phyloP scores from a whole-genome alignment of 2,329 filamentous ascomycete genomes.

The Ceratocystis smalleyi region DNA sequence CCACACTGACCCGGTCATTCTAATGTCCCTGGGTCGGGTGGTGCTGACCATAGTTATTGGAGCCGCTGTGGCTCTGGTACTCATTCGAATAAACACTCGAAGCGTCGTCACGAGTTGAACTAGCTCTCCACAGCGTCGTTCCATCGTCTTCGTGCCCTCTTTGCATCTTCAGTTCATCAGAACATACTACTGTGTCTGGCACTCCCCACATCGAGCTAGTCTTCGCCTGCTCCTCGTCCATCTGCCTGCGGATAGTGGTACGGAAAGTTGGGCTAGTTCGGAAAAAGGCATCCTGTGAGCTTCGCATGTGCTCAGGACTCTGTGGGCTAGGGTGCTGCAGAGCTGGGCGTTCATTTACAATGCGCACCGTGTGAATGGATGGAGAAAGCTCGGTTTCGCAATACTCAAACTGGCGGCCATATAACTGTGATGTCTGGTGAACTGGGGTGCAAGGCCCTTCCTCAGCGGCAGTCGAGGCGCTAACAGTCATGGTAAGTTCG shows the following conservation, averaged over 20 bases:
- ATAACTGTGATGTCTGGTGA: background rate
- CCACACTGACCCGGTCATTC: conserved; percentile 5
- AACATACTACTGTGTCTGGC: background rate
- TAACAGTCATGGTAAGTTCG: conserved; percentile 7
- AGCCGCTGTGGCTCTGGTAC: background rate
- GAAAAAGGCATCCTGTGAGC: conserved; percentile 14
- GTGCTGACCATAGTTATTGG: background rate
- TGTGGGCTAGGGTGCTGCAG: conserved; percentile 16
- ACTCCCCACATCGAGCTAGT: background rate
- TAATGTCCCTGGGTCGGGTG: conserved; percentile 7
- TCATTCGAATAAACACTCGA: conserved; percentile 12
- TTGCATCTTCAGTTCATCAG: background rate
- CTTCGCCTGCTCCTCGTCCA: conserved; percentile 8
- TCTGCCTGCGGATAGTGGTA: conserved; percentile 10
- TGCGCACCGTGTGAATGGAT: conserved; percentile 14
- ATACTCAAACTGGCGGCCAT: conserved; percentile 9
- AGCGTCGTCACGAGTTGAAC: conserved; percentile 4
- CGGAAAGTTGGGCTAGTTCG: conserved; percentile 14
- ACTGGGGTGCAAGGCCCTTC: conserved; percentile 7
- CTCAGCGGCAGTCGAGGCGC: conserved; percentile 5
- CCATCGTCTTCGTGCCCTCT: background rate
- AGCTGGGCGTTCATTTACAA: conserved; percentile 12
- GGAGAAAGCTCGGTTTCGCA: conserved; percentile 12
- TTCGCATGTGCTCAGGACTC: conserved; percentile 8
- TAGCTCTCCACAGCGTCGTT: conserved; percentile 8